Conservation (phyloP, 2,329 filamentous ascomycete genomes). For the Eutypella sp. region DNA sequence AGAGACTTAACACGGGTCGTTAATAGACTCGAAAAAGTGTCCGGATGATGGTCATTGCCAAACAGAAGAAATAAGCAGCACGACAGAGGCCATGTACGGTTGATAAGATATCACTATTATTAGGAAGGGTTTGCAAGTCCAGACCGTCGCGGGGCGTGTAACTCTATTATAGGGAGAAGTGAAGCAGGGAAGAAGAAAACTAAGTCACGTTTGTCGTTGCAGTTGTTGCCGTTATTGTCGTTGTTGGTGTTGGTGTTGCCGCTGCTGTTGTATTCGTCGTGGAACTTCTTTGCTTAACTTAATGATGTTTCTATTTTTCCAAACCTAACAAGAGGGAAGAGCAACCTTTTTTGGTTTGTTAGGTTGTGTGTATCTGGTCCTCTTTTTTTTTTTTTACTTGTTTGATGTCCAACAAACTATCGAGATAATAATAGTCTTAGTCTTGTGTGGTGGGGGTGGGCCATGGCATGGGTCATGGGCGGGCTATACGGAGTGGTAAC, state of each 20-base stretch:
- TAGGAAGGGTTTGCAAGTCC: slow-evolving; percentile 9
- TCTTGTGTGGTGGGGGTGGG: no score
- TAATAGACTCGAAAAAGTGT: slow-evolving; percentile 17
- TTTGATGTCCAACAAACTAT: neutral
- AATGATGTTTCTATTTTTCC: slow-evolving; percentile 8
- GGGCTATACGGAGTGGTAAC: no score
- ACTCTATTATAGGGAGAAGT: slow-evolving; percentile 2
- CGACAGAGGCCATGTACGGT: slow-evolving; percentile 11
- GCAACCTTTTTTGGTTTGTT: no score
- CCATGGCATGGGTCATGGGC: no score
- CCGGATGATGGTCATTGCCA: slow-evolving; percentile 14
- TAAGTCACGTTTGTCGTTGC: no score
- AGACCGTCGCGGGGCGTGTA: slow-evolving; percentile 7
- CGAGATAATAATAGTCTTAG: neutral
- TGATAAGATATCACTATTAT: slow-evolving; percentile 12
- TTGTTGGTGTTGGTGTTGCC: no score
- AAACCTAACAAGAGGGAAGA: neutral
- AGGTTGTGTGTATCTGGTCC: no score
- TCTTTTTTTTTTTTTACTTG: neutral
- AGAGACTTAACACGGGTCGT: slow-evolving; percentile 14
- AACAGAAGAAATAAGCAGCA: slow-evolving; percentile 13
- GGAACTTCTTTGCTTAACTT: slow-evolving; percentile 13
- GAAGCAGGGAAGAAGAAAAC: no score
- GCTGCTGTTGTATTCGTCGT: no score
- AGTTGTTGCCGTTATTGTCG: no score